Percentiles rank a stretch among this genome's conserved stretches.
Evolutionary conservation across 2,329 filamentous ascomycete genomes (phyloP).

Genomic region (Botrytis cinerea): DNA sequence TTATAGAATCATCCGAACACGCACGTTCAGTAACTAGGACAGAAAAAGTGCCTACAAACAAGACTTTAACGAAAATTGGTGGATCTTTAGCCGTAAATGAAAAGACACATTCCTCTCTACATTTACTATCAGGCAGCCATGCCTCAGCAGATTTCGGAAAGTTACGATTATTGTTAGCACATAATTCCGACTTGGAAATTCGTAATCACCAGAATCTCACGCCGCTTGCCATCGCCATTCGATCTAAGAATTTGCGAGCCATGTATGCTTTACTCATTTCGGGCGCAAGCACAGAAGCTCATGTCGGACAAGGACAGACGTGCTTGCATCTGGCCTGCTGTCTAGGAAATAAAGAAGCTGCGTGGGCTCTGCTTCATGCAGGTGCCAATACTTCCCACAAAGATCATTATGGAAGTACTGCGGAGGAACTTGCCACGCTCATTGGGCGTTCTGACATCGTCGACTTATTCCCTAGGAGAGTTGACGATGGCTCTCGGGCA

Average conservation of each 20-base stretch:
- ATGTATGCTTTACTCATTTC: slow-evolving; percentile 10
- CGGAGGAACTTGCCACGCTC: background rate
- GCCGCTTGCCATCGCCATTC: slow-evolving; percentile 2
- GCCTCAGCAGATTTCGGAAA: background rate
- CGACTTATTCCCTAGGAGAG: background rate
- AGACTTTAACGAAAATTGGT: background rate
- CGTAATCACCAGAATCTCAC: background rate
- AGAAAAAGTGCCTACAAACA: background rate
- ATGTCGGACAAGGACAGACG: background rate
- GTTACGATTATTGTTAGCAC: background rate
- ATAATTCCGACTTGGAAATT: background rate
- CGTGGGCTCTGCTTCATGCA: background rate
- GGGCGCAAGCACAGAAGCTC: background rate
- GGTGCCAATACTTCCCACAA: background rate
- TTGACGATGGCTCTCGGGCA: rapidly evolving
- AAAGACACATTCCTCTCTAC: background rate
- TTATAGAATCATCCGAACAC: too few relatives aligned
- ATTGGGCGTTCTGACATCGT: background rate
- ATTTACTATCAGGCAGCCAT: background rate
- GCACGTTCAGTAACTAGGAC: background rate
- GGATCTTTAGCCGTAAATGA: too few relatives aligned
- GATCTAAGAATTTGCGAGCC: background rate
- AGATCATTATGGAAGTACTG: background rate
- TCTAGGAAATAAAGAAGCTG: slow-evolving; percentile 2
- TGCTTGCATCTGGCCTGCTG: background rate